A percentile compares a stretch with the other conserved stretches of the same genome.
phyloP scores from a whole-genome alignment of 1,284 basidiomycete species.

The Fomitopsis palustris region DNA sequence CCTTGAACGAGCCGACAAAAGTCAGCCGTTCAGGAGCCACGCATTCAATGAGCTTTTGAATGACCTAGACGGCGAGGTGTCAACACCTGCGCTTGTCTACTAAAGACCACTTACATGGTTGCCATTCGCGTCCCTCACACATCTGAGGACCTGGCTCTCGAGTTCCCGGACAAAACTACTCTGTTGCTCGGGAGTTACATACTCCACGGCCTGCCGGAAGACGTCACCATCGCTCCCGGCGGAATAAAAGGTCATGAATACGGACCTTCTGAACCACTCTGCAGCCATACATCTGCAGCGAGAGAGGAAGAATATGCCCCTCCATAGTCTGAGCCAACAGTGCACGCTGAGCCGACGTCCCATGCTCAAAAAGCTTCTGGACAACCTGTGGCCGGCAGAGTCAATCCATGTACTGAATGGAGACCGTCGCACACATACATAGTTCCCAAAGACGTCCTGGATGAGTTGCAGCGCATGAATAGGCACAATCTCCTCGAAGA shows the following conservation, averaged over 20 bases:
- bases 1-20: conserved; percentile 78
- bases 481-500: conserved; percentile 93
- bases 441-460: conserved; percentile 97
- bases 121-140: conserved; percentile 91
- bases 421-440: conserved; percentile 46
- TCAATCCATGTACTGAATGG: conserved; percentile 6
- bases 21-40: conserved; percentile 73
- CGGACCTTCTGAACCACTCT: conserved; percentile 85
- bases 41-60: conserved; percentile 85
- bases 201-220: conserved; percentile 75
- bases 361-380: conserved; percentile 94
- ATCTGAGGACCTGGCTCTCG: conserved; percentile 78
- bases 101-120: conserved; percentile 72
- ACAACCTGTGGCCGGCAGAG: conserved; percentile 60
- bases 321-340: conserved; percentile 77
- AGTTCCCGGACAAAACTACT: conserved; percentile 75
- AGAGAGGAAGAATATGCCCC: conserved; percentile 74
- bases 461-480: conserved; percentile 75
- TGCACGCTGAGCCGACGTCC: conserved; percentile 74
- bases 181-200: conserved; percentile 77
- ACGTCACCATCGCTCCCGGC: conserved; percentile 4
- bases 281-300: conserved; percentile 95
- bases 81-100: conserved; percentile 3
- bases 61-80: conserved; percentile 59
- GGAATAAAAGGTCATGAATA: background rate